Evolutionary conservation across 2,329 filamentous ascomycete genomes (phyloP).

Genomic region (Lecanicillium sp.): DNA sequence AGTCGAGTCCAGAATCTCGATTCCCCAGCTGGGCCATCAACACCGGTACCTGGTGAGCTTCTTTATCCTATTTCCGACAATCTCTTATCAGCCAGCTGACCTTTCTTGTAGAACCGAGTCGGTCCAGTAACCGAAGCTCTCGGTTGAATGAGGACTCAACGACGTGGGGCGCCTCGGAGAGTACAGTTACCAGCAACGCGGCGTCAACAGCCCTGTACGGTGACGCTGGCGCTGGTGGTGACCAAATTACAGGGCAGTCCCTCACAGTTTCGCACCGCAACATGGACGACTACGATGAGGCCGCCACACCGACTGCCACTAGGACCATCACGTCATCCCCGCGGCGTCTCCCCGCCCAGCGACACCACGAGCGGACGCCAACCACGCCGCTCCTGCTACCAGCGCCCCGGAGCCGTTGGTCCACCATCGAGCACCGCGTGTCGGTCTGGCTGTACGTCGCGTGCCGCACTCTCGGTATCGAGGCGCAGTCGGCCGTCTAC

Average conservation of each 20-base stretch:
- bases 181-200: not conserved
- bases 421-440: conserved; percentile 28
- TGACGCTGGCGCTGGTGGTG: not conserved
- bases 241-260: not conserved
- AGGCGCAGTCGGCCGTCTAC: conserved; percentile 28
- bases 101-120: not conserved
- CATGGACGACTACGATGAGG: not conserved
- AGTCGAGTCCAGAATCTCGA: conserved; percentile 51
- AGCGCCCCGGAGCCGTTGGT: conserved; percentile 35
- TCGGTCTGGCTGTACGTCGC: conserved; percentile 30
- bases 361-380: conserved; percentile 1
- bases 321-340: not conserved
- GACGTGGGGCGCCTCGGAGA: not conserved
- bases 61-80: no score
- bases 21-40: conserved; percentile 44
- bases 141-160: not conserved
- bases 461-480: conserved; percentile 20
- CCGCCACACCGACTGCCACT: not conserved
- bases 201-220: not conserved
- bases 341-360: not conserved
- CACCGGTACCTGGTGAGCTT: conserved; percentile 40
- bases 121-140: conserved; percentile 20
- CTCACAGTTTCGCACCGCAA: conserved; percentile 10
- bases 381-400: conserved; percentile 44
- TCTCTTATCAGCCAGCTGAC: not conserved